A percentile compares a stretch with the other conserved stretches of the same genome.
phyloP scores from a whole-genome alignment of 208 protist genomes.

The Leishmania guyanensis region DNA sequence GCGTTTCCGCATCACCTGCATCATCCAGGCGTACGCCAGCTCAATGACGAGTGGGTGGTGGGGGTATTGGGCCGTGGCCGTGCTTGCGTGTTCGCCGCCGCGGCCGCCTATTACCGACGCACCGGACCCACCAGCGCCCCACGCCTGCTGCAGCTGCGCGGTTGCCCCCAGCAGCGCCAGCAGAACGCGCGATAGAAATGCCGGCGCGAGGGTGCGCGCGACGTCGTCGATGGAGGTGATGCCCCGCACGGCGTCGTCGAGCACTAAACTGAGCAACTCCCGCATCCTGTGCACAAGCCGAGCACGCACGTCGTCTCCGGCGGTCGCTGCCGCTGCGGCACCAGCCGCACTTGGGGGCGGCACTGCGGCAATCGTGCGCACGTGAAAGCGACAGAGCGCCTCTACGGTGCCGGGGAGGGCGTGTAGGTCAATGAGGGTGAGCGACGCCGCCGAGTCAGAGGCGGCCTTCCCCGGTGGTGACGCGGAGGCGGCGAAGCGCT shows the following conservation, averaged over 20 bases:
- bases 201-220: conserved; percentile 9
- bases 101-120: background rate
- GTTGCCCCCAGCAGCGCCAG: conserved; percentile 20
- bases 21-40: conserved; percentile 61
- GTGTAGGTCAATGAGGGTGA: conserved; percentile 51
- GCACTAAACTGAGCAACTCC: conserved; percentile 35
- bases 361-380: conserved; percentile 1
- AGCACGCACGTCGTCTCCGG: background rate
- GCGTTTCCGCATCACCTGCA: conserved; percentile 29
- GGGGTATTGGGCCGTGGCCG: background rate
- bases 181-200: conserved; percentile 37
- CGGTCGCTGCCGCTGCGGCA: background rate
- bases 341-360: background rate
- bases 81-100: background rate
- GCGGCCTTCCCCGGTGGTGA: no score
- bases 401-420: conserved; percentile 40
- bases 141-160: background rate
- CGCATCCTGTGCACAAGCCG: conserved; percentile 20
- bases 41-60: conserved; percentile 55
- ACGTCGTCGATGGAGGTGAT: conserved; percentile 35
- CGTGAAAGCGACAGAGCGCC: conserved; percentile 27
- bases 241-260: conserved; percentile 42
- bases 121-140: background rate
- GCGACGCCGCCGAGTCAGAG: conserved; percentile 10
- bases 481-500: background rate